phyloP scores from a whole-genome alignment of 1,284 basidiomycete species.

The Cryptococcus wingfieldii region DNA sequence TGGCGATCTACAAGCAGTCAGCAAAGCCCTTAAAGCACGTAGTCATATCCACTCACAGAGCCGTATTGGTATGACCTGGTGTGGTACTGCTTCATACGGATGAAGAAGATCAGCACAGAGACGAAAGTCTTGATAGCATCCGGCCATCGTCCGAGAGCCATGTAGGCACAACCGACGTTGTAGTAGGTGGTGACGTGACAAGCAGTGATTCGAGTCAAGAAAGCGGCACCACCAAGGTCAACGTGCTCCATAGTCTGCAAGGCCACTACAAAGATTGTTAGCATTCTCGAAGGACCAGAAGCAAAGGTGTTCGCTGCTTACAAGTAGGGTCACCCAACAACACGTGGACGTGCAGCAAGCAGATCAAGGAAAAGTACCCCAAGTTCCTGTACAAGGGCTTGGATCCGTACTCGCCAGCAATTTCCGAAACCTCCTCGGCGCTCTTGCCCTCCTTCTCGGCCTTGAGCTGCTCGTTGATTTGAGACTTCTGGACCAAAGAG shows the following conservation, averaged over 20 bases:
- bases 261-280: constrained; percentile 58
- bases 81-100: constrained; percentile 90
- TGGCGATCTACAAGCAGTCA: constrained; percentile 71
- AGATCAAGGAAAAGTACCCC: constrained; percentile 97
- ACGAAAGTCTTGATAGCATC: constrained; percentile 93
- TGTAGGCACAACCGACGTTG: constrained; percentile 82
- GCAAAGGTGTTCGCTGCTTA: constrained; percentile 15
- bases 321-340: constrained; percentile 87
- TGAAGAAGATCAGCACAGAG: constrained; percentile 87
- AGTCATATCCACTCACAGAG: constrained; percentile 56
- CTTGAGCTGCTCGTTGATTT: constrained; percentile 86
- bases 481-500: constrained; percentile 94
- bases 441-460: constrained; percentile 76
- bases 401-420: constrained; percentile 86
- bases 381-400: constrained; percentile 89
- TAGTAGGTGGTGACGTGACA: constrained; percentile 66
- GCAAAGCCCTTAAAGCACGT: neutral
- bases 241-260: constrained; percentile 93
- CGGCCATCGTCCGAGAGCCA: constrained; percentile 88
- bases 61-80: constrained; percentile 95
- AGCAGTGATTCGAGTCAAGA: constrained; percentile 85
- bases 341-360: constrained; percentile 90
- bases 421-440: constrained; percentile 77
- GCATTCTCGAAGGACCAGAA: neutral
- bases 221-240: constrained; percentile 74